Conservation (phyloP, 345 rosid genomes). For the Brassica rapa region DNA sequence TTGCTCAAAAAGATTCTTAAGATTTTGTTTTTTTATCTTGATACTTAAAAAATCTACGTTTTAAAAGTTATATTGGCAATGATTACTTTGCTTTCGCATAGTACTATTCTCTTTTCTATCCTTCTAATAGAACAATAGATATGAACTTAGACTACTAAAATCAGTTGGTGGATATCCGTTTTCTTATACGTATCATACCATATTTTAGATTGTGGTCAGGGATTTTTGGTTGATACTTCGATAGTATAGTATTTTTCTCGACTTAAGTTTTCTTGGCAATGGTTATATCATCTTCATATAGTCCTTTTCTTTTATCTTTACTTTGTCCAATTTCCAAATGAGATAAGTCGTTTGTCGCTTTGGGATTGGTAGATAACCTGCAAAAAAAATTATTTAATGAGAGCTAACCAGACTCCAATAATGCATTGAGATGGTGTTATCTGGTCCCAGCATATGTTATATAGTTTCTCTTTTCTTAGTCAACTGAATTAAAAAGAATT, state of each 20-base stretch:
- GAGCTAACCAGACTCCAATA: slow-evolving; percentile 36
- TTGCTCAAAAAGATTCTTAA: neutral
- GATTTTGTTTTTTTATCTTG: neutral
- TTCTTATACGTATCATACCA: neutral
- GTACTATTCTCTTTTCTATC: neutral
- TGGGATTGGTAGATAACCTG: slow-evolving; percentile 14
- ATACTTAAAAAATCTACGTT: neutral
- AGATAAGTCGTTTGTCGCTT: slow-evolving; percentile 19
- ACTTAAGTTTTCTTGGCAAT: neutral
- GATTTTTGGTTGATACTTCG: neutral
- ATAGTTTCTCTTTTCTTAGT: slow-evolving; percentile 17
- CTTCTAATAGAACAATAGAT: neutral
- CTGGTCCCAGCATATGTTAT: slow-evolving; percentile 15
- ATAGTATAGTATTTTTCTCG: neutral
- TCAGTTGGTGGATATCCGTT: neutral
- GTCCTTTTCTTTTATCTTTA: neutral
- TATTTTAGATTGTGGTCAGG: neutral
- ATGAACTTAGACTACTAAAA: neutral
- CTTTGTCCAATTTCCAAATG: slow-evolving; percentile 5
- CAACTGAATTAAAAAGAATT: slow-evolving; percentile 8
- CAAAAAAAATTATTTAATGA: slow-evolving; percentile 17
- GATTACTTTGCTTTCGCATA: neutral
- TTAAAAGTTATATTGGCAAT: neutral
- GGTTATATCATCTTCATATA: slow-evolving; percentile 3
- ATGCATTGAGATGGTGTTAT: slow-evolving; percentile 23